A percentile compares a stretch with the other conserved stretches of the same genome.
Conservation (phyloP, 2,329 filamentous ascomycete species). For the Didymella glomerata region DNA sequence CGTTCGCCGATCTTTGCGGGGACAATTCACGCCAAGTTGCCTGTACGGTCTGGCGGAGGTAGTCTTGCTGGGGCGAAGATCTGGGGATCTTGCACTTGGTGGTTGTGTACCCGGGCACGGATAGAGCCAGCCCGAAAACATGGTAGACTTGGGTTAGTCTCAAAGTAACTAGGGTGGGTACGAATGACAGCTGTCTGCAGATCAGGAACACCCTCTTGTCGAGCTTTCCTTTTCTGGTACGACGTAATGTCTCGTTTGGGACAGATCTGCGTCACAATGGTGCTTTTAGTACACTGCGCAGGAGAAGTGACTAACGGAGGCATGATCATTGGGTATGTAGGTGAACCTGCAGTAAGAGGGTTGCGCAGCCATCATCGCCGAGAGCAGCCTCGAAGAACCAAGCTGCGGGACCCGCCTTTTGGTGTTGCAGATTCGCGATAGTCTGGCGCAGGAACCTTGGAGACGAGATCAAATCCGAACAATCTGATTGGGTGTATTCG, state of each 20-base stretch:
- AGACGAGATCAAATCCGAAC: neutral
- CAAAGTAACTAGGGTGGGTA: constrained; percentile 4
- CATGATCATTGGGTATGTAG: constrained; percentile 1
- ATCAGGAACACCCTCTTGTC: neutral
- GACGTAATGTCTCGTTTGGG: constrained; percentile 5
- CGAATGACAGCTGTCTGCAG: constrained; percentile 1
- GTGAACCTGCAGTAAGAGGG: neutral
- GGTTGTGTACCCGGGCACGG: constrained; percentile 1
- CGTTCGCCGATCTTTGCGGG: constrained; percentile 13
- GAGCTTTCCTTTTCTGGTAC: constrained; percentile 10
- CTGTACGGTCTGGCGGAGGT: neutral
- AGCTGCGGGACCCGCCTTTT: constrained; percentile 1
- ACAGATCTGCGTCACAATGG: constrained; percentile 2
- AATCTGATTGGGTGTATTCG: constrained; percentile 1
- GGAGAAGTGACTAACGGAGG: constrained; percentile 5
- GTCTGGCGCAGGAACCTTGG: neutral
- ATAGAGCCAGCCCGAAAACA: constrained; percentile 5
- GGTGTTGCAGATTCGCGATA: neutral
- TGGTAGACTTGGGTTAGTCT: constrained; percentile 2
- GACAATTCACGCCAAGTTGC: neutral
- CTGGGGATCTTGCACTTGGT: neutral
- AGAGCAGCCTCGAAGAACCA: constrained; percentile 6
- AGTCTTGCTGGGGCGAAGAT: neutral
- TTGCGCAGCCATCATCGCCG: constrained; percentile 3
- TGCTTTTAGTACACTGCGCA: constrained; percentile 1